Evolutionary conservation across 495 filamentous ascomycete species (phyloP), one percentile per base, ranked within the genome.

Genomic region (Cercophora sp.): DNA sequence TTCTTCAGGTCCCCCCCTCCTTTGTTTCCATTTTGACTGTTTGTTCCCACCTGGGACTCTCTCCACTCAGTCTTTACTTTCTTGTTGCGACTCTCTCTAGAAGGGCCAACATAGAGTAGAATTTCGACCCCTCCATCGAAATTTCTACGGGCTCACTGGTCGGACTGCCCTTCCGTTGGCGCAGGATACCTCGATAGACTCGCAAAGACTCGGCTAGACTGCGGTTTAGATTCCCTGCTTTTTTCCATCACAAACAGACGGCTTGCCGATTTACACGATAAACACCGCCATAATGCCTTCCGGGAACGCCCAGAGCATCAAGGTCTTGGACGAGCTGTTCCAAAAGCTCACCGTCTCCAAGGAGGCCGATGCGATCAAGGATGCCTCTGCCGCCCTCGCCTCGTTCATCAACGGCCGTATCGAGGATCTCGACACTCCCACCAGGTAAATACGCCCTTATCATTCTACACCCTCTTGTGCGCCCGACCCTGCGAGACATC

Each of bases 381-480:
- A 77, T 41, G 67, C 75, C 23, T 68, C 75, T 24, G 56, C 47
- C 41, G 65, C 68, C 8, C 36, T 78, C 40, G 75, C 75, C n/a
- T 65, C 71, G 10, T 78, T 78, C 67, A 75, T 78, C 65, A 77
- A 78, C 63, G 75, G 75, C 56, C 65, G 66, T 59, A 76, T 75
- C 51, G 68, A 77, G 62, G 75, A 77, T 54, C 70, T 75, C 48
- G 74, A 76, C 48, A 70, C 70, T 36, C 74, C 74, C 48, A 71
- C 66, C 52, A 73, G 58, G 75, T 78, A 68, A 76, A 70, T 51
- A 9, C 29, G 4, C 31, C 42, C 51, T 51, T 13, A 39, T 9
- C 54, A 29, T 8, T 35, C 37, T 27, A 25, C 36, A 18, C 40
- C 40, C 25, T 27, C 50, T 48, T 41, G n/a, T n/a, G n/a, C n/a